phyloP scores from a whole-genome alignment of 2,329 filamentous ascomycete genomes.

The Penicillium sp. region DNA sequence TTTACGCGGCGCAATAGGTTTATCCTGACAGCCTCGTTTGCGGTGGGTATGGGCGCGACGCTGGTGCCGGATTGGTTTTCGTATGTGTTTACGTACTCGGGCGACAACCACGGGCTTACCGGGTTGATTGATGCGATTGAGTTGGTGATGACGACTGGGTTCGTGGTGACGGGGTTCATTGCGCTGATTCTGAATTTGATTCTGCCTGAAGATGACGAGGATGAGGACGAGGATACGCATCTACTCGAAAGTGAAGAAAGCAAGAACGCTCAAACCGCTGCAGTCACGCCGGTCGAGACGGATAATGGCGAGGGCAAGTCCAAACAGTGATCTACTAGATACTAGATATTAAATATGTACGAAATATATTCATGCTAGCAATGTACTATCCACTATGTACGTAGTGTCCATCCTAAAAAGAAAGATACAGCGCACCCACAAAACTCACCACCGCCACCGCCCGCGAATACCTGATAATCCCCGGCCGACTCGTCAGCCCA shows the following conservation, averaged over 20 bases:
- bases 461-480: conserved; percentile 48
- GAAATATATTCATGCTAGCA: too few species aligned
- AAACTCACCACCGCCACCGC: conserved; percentile 14
- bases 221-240: conserved; percentile 39
- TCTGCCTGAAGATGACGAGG: conserved; percentile 72
- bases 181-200: conserved; percentile 69
- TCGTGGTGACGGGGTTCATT: conserved; percentile 65
- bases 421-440: conserved; percentile 9
- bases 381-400: too few species aligned
- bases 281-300: neutral
- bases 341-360: too few species aligned
- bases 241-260: conserved; percentile 2
- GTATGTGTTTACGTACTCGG: conserved; percentile 44
- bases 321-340: neutral
- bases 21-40: conserved; percentile 59
- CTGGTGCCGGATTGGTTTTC: conserved; percentile 47
- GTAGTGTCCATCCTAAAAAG: too few species aligned
- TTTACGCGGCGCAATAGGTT: conserved; percentile 65
- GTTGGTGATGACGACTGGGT: conserved; percentile 64
- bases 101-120: conserved; percentile 66
- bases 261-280: neutral
- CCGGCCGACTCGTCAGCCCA: conserved; percentile 59
- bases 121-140: conserved; percentile 49
- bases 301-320: conserved; percentile 5
- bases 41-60: conserved; percentile 55